Evolutionary conservation across 2,329 filamentous ascomycete genomes (phyloP).

Genomic region (Phoma sp.): DNA sequence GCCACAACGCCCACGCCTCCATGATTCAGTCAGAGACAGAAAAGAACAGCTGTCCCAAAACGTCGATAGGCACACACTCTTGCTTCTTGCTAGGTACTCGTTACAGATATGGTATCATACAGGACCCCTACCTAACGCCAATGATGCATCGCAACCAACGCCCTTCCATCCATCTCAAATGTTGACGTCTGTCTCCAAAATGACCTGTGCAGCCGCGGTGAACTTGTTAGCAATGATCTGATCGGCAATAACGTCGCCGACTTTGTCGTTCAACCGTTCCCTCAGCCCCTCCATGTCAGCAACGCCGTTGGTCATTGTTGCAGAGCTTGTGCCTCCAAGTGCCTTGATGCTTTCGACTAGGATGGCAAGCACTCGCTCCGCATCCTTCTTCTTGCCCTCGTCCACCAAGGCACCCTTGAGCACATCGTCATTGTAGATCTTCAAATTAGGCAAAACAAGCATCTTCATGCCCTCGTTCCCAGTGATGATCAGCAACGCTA

Average conservation of each 20-base stretch:
- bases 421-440: slow-evolving; percentile 65
- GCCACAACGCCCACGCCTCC: neutral
- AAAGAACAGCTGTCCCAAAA: slow-evolving; percentile 5
- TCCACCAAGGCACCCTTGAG: slow-evolving; percentile 60
- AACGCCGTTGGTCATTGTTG: slow-evolving; percentile 48
- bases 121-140: slow-evolving; percentile 17
- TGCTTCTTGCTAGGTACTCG: slow-evolving; percentile 4
- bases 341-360: slow-evolving; percentile 63
- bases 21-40: no score
- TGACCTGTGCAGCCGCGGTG: slow-evolving; percentile 31
- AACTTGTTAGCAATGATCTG: slow-evolving; percentile 50
- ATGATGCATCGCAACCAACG: slow-evolving; percentile 5
- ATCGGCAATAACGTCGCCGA: slow-evolving; percentile 53
- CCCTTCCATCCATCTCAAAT: slow-evolving; percentile 15
- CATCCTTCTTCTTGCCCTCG: slow-evolving; percentile 62
- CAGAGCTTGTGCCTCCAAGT: slow-evolving; percentile 57
- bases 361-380: slow-evolving; percentile 65
- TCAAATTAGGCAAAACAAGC: slow-evolving; percentile 70
- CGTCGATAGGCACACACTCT: slow-evolving; percentile 3
- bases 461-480: slow-evolving; percentile 69
- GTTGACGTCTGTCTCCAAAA: slow-evolving; percentile 33
- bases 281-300: slow-evolving; percentile 49
- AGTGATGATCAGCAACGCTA: slow-evolving; percentile 79
- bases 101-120: slow-evolving; percentile 26
- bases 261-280: slow-evolving; percentile 50